These are phyloP conservation scores for Entomortierella parvispora DNA, from an alignment of 192 early-diverging fungal species.

Conservation along the genomic window DNA sequence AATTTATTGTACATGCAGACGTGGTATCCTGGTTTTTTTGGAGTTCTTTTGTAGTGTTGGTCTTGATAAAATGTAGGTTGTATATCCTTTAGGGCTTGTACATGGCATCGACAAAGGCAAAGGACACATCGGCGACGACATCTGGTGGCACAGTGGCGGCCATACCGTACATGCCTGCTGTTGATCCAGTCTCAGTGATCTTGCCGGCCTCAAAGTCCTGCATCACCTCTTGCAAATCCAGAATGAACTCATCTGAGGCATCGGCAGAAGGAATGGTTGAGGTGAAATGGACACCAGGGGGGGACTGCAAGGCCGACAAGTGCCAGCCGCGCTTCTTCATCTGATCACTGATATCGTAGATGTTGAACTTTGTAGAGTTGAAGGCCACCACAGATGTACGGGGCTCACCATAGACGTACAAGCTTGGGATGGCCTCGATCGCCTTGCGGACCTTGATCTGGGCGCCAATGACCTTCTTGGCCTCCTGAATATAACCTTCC, in stretches of 20 bases:
- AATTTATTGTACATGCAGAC: slow-evolving; percentile 2
- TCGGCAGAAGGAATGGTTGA: slow-evolving; percentile 85
- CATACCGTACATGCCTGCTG: slow-evolving; percentile 94
- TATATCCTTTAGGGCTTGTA: slow-evolving; percentile 65
- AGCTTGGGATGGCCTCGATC: slow-evolving; percentile 71
- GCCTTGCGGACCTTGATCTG: slow-evolving; percentile 60
- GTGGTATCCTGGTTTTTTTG: background rate
- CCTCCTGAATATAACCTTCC: slow-evolving; percentile 85
- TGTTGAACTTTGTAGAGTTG: slow-evolving; percentile 77
- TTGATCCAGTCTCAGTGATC: slow-evolving; percentile 71
- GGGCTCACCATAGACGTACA: slow-evolving; percentile 90
- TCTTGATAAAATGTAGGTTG: too few relatives aligned
- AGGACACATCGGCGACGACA: slow-evolving; percentile 87
- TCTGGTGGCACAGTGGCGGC: slow-evolving; percentile 89
- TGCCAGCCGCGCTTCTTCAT: slow-evolving; percentile 87
- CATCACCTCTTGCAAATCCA: slow-evolving; percentile 84
- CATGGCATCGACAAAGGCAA: slow-evolving; percentile 89
- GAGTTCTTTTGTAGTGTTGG: background rate
- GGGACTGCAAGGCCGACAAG: slow-evolving; percentile 89
- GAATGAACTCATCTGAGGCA: slow-evolving; percentile 75
- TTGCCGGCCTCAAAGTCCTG: slow-evolving; percentile 73
- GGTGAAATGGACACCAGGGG: slow-evolving; percentile 89
- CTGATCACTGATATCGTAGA: slow-evolving; percentile 87
- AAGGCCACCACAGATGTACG: slow-evolving; percentile 85
- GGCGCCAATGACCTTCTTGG: slow-evolving; percentile 81